A percentile compares a stretch with the other conserved stretches of the same genome.
These are phyloP conservation scores for Rosa lucieae DNA, from an alignment of 306 rosid genomes.

Conservation along the genomic window DNA sequence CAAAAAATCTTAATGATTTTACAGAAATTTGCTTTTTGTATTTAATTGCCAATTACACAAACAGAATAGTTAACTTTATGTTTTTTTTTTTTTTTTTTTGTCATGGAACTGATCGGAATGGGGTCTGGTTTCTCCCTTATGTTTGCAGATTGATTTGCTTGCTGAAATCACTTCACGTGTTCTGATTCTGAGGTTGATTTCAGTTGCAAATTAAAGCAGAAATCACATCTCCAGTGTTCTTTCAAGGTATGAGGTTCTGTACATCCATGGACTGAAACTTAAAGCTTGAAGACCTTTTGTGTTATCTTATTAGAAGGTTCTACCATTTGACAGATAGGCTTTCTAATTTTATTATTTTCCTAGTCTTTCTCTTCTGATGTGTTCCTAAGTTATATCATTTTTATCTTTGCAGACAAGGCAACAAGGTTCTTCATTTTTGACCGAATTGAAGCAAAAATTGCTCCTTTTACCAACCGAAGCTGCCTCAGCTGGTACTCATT, in stretches of 20 bases:
- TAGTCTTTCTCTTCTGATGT: no score
- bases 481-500: slow-evolving; percentile 82
- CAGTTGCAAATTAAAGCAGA: slow-evolving; percentile 80
- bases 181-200: slow-evolving; percentile 96
- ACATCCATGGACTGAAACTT: no score
- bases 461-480: slow-evolving; percentile 75
- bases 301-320: neutral
- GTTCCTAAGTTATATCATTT: neutral
- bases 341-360: no score
- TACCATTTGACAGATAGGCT: neutral
- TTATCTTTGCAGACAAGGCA: slow-evolving; percentile 67
- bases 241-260: no score
- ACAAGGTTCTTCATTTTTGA: slow-evolving; percentile 61
- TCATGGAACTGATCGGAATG: slow-evolving; percentile 1
- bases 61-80: no score
- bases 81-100: neutral
- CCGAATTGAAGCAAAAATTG: slow-evolving; percentile 85
- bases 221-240: no score
- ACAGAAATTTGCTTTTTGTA: no score
- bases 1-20: no score
- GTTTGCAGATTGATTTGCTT: slow-evolving; percentile 86
- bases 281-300: no score
- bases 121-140: slow-evolving; percentile 13
- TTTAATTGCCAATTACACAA: no score
- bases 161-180: slow-evolving; percentile 87